Evolutionary conservation across 208 protist species (phyloP).

Genomic region (Angomonas deanei): DNA sequence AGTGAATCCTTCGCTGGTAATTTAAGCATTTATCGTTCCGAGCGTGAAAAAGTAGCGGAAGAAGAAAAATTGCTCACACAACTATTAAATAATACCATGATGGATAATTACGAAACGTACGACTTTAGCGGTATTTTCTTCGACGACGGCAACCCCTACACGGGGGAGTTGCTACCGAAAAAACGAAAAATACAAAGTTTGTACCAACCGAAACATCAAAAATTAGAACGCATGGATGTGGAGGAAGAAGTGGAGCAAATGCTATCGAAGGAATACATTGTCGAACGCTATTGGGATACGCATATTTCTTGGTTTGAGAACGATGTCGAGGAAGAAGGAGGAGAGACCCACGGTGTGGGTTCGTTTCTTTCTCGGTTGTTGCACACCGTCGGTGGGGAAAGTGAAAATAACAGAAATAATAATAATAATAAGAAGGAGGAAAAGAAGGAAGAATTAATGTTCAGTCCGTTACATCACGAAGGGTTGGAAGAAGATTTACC

Average conservation of each 20-base stretch:
- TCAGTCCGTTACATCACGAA: no score
- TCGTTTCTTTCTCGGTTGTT: not conserved
- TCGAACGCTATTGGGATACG: slow-evolving; percentile 75
- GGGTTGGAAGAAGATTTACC: no score
- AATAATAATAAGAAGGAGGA: not conserved
- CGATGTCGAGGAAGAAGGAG: slow-evolving; percentile 1
- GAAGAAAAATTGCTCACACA: not conserved
- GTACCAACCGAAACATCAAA: slow-evolving; percentile 78
- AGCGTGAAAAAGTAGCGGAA: not conserved
- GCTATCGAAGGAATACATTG: slow-evolving; percentile 43
- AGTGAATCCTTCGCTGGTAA: not conserved
- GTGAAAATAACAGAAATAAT: not conserved
- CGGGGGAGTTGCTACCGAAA: slow-evolving; percentile 44
- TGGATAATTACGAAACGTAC: slow-evolving; percentile 44
- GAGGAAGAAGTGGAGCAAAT: slow-evolving; percentile 43
- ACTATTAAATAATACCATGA: slow-evolving; percentile 19
- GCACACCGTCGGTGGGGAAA: not conserved
- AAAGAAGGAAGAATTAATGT: not conserved
- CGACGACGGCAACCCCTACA: slow-evolving; percentile 33
- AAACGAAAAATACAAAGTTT: slow-evolving; percentile 24
- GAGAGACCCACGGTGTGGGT: not conserved
- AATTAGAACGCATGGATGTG: slow-evolving; percentile 44
- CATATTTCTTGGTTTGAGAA: slow-evolving; percentile 55
- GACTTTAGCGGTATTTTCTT: slow-evolving; percentile 17
- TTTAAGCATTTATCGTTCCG: not conserved